A percentile compares a stretch with the other conserved stretches of the same genome.
Evolutionary conservation across 345 rosid species (phyloP).

Genomic region (Zanthoxylum bungeanum): DNA sequence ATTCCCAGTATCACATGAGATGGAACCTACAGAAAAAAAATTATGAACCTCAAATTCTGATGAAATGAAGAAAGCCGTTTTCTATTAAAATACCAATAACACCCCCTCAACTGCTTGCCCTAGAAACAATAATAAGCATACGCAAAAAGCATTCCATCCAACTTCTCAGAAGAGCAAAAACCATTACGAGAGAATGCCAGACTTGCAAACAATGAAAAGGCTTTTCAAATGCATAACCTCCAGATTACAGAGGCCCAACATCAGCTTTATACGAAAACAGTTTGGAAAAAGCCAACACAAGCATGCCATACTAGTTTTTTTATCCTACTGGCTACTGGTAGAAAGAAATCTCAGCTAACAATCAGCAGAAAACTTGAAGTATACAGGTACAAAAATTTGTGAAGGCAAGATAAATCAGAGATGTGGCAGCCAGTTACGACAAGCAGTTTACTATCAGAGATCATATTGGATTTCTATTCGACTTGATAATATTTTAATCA

Average conservation of each 20-base stretch:
- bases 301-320: not conserved
- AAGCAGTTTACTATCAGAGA: no score
- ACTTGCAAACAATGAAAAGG: not conserved
- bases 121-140: not conserved
- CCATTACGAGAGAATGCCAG: not conserved
- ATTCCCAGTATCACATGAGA: conserved; percentile 84
- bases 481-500: not conserved
- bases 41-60: conserved; percentile 14
- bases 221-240: not conserved
- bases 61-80: not conserved
- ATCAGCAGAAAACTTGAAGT: not conserved
- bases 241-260: not conserved
- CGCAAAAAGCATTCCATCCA: not conserved
- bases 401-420: not conserved
- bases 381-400: not conserved
- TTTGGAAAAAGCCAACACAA: not conserved
- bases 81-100: not conserved
- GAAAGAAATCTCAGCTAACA: conserved; percentile 6
- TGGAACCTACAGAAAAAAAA: conserved; percentile 45
- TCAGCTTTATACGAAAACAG: not conserved
- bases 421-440: not conserved
- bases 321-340: not conserved
- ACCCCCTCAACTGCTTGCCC: conserved; percentile 2
- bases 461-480: not conserved
- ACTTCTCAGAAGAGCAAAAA: not conserved